Evolutionary conservation across 1,284 basidiomycete genomes (phyloP).

Genomic region (Amylostereum areolatum): DNA sequence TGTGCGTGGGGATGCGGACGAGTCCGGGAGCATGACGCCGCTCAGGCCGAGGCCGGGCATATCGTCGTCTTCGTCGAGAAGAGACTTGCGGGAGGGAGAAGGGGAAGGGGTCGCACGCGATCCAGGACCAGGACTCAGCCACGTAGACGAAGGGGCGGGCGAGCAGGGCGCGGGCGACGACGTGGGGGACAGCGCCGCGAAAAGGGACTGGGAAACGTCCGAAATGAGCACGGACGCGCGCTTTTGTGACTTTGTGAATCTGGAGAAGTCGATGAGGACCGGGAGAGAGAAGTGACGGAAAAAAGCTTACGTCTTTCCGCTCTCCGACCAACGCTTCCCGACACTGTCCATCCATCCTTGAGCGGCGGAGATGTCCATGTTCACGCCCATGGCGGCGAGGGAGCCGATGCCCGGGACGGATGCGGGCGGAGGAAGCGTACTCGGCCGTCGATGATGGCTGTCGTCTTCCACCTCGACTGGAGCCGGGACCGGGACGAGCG

Average conservation of each 20-base stretch:
- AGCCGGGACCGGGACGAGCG: slow-evolving; percentile 8
- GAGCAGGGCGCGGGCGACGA: slow-evolving; percentile 12
- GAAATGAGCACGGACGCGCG: slow-evolving; percentile 60
- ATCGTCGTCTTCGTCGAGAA: slow-evolving; percentile 38
- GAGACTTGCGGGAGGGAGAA: slow-evolving; percentile 20
- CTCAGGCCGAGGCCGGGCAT: slow-evolving; percentile 16
- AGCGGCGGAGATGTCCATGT: slow-evolving; percentile 34
- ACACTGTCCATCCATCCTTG: slow-evolving; percentile 32
- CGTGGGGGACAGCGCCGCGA: slow-evolving; percentile 39
- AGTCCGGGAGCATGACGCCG: slow-evolving; percentile 25
- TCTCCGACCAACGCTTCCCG: slow-evolving; percentile 56
- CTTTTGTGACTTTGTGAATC: slow-evolving; percentile 57
- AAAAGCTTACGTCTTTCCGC: slow-evolving; percentile 43
- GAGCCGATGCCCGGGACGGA: slow-evolving; percentile 26
- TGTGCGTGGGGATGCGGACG: no score
- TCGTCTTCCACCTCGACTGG: slow-evolving; percentile 5
- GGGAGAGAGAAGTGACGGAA: slow-evolving; percentile 3
- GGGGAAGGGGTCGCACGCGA: not conserved
- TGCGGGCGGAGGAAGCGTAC: slow-evolving; percentile 22
- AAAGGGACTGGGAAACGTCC: slow-evolving; percentile 56
- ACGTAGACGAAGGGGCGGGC: slow-evolving; percentile 14
- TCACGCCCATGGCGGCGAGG: slow-evolving; percentile 7
- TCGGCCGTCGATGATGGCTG: slow-evolving; percentile 11
- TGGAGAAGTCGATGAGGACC: slow-evolving; percentile 18
- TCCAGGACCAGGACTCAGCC: not conserved